Evolutionary conservation across 352 stramenopile genomes (phyloP).

Genomic region (Thalassiosira sp.): DNA sequence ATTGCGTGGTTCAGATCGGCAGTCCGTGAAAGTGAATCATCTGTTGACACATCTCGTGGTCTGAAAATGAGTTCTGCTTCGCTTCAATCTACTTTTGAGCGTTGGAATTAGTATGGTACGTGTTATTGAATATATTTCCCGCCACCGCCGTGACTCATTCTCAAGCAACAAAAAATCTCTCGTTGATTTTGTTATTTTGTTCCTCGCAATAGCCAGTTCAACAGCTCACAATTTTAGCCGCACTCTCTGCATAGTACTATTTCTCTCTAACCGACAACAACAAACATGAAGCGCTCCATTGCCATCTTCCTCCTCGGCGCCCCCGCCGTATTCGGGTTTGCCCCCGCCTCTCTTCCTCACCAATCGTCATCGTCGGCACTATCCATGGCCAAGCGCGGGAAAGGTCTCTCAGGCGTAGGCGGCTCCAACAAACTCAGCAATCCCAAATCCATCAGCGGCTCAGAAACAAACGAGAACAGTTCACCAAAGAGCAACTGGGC

Average conservation of each 20-base stretch:
- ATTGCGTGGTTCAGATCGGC: too few species aligned
- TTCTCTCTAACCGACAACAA: not conserved
- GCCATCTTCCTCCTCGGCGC: slow-evolving; percentile 10
- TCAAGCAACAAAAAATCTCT: not conserved
- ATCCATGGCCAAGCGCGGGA: slow-evolving; percentile 4
- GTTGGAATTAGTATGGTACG: not conserved
- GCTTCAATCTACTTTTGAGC: too few species aligned
- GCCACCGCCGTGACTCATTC: not conserved
- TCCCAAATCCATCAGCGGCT: slow-evolving; percentile 15
- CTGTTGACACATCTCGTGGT: too few species aligned
- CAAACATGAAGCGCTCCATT: slow-evolving; percentile 15
- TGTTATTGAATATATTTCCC: not conserved
- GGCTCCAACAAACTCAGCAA: slow-evolving; percentile 11
- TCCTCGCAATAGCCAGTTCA: not conserved
- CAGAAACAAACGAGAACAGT: not conserved
- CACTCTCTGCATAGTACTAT: not conserved
- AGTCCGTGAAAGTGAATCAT: too few species aligned
- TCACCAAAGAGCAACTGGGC: slow-evolving; percentile 28
- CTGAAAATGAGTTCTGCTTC: too few species aligned
- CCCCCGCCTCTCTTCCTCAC: not conserved
- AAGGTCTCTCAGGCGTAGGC: not conserved
- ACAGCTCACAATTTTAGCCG: too few species aligned
- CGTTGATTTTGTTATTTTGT: not conserved
- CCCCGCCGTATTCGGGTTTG: slow-evolving; percentile 11
- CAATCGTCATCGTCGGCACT: slow-evolving; percentile 4